phyloP scores from a whole-genome alignment of 2,329 filamentous ascomycete genomes.

The Venturia nashicola region DNA sequence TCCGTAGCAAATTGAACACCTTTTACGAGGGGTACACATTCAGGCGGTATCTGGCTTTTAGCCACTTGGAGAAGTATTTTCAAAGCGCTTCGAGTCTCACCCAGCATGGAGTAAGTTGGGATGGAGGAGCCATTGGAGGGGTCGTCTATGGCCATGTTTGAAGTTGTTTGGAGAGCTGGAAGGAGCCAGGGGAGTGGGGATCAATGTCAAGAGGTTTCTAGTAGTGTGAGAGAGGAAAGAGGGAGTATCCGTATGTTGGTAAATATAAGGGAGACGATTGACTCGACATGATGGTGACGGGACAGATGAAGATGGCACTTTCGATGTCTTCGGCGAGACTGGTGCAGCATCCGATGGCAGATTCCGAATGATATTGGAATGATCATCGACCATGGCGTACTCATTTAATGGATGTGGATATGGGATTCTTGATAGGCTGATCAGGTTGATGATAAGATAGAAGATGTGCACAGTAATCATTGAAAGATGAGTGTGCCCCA shows the following conservation, averaged over 20 bases:
- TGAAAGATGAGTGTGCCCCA: too few relatives aligned
- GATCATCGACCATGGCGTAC: too few relatives aligned
- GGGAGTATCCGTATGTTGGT: not conserved
- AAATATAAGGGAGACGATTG: not conserved
- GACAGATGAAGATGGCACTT: too few relatives aligned
- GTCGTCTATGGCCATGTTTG: not conserved
- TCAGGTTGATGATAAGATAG: too few relatives aligned
- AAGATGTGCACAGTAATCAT: too few relatives aligned
- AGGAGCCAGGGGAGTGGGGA: not conserved
- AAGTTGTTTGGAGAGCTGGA: not conserved
- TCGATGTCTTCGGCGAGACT: not conserved
- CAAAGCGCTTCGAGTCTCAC: conserved; percentile 22
- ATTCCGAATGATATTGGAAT: too few relatives aligned
- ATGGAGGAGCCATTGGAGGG: conserved; percentile 11
- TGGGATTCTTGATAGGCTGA: too few relatives aligned
- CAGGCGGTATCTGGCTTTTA: conserved; percentile 22
- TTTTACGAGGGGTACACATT: conserved; percentile 20
- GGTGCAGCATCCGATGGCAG: conserved; percentile 2
- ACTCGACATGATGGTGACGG: too few relatives aligned
- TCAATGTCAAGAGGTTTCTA: not conserved
- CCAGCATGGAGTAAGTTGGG: conserved; percentile 19
- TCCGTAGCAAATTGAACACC: conserved; percentile 22
- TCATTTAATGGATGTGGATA: too few relatives aligned
- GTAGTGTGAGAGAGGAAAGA: not conserved
- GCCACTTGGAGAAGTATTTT: conserved; percentile 21